Evolutionary conservation across 768 basidiomycete genomes (phyloP).

Genomic region (Naganishia onofrii): DNA sequence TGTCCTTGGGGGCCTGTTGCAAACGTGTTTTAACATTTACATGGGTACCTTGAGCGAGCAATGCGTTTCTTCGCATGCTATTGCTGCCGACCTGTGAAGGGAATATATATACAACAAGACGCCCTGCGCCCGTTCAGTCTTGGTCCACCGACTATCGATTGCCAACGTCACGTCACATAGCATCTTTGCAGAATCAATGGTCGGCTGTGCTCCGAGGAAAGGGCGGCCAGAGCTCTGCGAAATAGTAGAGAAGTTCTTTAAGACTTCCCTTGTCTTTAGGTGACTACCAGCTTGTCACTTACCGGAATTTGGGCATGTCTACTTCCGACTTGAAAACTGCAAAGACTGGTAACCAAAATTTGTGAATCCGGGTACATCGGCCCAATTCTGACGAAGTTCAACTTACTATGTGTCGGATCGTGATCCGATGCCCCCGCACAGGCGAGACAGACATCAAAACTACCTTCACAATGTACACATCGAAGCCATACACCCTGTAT

Average conservation of each 20-base stretch:
- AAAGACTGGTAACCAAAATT: slow-evolving; percentile 57
- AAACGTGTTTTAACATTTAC: no score
- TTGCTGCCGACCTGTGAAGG: no score
- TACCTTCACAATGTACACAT: slow-evolving; percentile 73
- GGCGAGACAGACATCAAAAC: slow-evolving; percentile 75
- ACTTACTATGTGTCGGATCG: slow-evolving; percentile 64
- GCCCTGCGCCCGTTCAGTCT: no score
- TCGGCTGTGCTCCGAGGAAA: slow-evolving; percentile 58
- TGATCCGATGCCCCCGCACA: slow-evolving; percentile 81
- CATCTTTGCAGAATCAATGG: slow-evolving; percentile 58
- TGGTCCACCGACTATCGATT: no score
- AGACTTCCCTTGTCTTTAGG: background rate
- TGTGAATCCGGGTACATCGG: background rate
- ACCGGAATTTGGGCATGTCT: slow-evolving; percentile 73
- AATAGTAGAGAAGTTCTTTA: slow-evolving; percentile 49
- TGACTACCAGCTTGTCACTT: background rate
- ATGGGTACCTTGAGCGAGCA: no score
- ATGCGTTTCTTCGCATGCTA: no score
- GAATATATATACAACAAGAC: no score
- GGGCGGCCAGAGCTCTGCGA: slow-evolving; percentile 55
- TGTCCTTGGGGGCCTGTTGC: no score
- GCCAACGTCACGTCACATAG: background rate
- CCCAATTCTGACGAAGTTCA: no score
- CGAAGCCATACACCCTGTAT: slow-evolving; percentile 88
- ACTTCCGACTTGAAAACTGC: slow-evolving; percentile 82